Evolutionary conservation across 2,329 filamentous ascomycete genomes (phyloP).

Genomic region (Acrodontium crateriforme): DNA sequence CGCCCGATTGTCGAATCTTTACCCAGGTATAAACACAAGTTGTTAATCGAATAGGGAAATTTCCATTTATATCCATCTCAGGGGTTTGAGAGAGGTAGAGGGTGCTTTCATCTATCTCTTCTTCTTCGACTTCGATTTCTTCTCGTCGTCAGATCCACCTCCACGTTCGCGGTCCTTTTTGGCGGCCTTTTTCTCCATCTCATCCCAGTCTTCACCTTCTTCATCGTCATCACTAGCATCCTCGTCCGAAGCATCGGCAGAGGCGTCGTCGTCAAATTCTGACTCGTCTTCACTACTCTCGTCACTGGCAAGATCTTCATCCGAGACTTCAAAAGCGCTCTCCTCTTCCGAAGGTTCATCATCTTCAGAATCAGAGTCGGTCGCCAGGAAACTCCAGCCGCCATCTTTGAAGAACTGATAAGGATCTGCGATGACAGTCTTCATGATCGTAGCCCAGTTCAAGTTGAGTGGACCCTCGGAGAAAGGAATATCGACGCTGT

Average conservation of each 20-base stretch:
- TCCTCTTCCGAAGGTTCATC: constrained; percentile 70
- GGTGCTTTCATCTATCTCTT: no score
- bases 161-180: constrained; percentile 46
- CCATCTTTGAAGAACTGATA: constrained; percentile 93
- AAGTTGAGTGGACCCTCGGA: constrained; percentile 91
- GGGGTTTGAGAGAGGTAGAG: no score
- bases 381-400: constrained; percentile 84
- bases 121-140: constrained; percentile 11
- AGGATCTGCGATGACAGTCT: constrained; percentile 87
- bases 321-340: constrained; percentile 79
- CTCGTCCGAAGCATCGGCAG: constrained; percentile 68
- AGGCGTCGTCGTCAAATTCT: constrained; percentile 84
- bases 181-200: constrained; percentile 73
- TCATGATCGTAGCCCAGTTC: constrained; percentile 99
- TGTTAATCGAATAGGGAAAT: no score
- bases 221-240: constrained; percentile 41
- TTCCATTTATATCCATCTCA: no score
- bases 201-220: constrained; percentile 81
- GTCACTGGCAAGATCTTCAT: constrained; percentile 64
- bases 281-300: constrained; percentile 79
- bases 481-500: constrained; percentile 88
- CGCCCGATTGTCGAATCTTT: no score
- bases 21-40: no score
- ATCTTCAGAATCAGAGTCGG: constrained; percentile 76
- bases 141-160: constrained; percentile 47